Evolutionary conservation across 805 yeast species (phyloP), one percentile per base, ranked within the genome.

Genomic region (Ogataea wickerhamii): DNA sequence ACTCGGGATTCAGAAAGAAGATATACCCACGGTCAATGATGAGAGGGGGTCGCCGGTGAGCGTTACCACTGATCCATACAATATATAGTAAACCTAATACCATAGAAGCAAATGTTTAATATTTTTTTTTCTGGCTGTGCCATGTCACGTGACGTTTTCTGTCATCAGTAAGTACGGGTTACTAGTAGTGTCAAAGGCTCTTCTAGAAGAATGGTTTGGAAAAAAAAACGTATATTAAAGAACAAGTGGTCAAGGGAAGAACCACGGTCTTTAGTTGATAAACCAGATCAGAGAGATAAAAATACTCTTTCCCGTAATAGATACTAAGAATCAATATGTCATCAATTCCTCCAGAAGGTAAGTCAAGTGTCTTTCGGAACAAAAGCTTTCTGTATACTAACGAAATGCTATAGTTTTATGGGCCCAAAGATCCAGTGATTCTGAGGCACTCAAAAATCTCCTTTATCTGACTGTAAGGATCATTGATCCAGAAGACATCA

Each of bases 371-470:
- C 25, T 12, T 22, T 22, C 25, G 25, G 25, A 22, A 8, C 11
- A 12, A 14, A 10, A 16, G n/a, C 18, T n/a, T 10, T 13, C 33
- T 3, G 6, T 8, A 23, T 17, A 4, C 18, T 13, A 14, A 6
- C 18, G 4, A 4, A 29, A 27, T 29, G 21, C 13, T 32, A 67
- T 64, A 69, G 91, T 87, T 28, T 70, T 80, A 59, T 91, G 98
- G 98, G 98, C 98, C 10, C 98, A 91, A 71, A 86, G 98, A 66
- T 87, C 96, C 38, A 79, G 72, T 56, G 82, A 71, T n/a, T 63
- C 71, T 4, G 94, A 81, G 26, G 74, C 76, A 8, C 69, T 75
- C 21, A 89, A 86, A 64, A 91, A 91, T 63, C 56, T 87, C 25
- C 52, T 93, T 16, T 83, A 73, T 60, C 63, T 91, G 40, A 88